Evolutionary conservation across 129 eudicot species (phyloP), one percentile per base, ranked within the genome.

Genomic region (Scalesia atractyloides): DNA sequence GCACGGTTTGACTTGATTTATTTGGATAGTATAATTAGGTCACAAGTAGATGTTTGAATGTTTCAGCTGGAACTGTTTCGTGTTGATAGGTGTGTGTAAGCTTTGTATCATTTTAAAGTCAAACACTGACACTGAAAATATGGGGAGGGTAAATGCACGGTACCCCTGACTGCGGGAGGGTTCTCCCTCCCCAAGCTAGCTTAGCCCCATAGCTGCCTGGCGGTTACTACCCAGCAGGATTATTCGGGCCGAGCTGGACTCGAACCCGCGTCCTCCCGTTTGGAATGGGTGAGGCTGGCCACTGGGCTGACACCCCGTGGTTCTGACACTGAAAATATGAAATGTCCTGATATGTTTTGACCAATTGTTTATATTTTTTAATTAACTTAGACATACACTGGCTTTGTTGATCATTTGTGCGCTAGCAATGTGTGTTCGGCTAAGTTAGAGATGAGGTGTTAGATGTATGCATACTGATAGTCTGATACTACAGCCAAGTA

Each of bases 391-490:
- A 57, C 13, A 22, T 10, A 57, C 63, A 22, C 1, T 22, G 63
- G 34, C n/a, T 57, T 37, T 57, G 4, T 37, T 37, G 43, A 37
- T 37, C 7, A 37, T 5, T 37, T 37, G 43, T 37, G 43, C 8
- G 44, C 16, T 48, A 13, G 53, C 16, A 48, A 48, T 48, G 53
- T 7, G 7, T 48, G 17, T 48, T 48, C 2, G 4, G 53, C 14
- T 48, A 48, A 57, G 15, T 57, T 57, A 57, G 63, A 57, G 63
- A 57, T 22, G 37, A 24, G 15, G 63, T 22, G 63, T 22, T 57
- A 57, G 41, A 58, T 1, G 39, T 26, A 24, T 26, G 26, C 39
- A 11, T 22, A 58, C 16, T 24, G 12, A n/a, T n/a, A n/a, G n/a
- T n/a, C n/a, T n/a, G n/a, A n/a, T n/a, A n/a, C n/a, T n/a, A n/a